These are phyloP conservation scores for Gamarada debralockiae DNA, from an alignment of 495 filamentous ascomycete genomes.

Conservation along the genomic window DNA sequence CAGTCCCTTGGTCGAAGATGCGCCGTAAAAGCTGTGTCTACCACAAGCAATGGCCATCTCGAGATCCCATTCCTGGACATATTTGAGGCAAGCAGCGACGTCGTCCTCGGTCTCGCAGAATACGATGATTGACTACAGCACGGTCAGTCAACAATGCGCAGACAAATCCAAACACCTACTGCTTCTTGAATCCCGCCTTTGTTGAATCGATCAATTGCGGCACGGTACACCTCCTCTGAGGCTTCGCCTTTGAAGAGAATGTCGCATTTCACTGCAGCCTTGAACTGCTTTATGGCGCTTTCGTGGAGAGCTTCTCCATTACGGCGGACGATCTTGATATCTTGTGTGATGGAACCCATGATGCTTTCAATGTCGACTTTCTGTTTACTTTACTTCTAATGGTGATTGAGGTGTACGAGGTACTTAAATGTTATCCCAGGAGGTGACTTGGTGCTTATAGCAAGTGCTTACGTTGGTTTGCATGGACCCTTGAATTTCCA, in stretches of 20 bases:
- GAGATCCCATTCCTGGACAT: neutral
- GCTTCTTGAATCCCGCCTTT: conserved; percentile 13
- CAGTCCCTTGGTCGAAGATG: neutral
- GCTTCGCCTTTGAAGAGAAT: conserved; percentile 8
- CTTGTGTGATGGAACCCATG: too few relatives aligned
- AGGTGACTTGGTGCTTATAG: too few relatives aligned
- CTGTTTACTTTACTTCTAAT: too few relatives aligned
- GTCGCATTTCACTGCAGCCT: conserved; percentile 1
- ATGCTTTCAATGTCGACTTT: too few relatives aligned
- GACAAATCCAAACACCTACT: too few relatives aligned
- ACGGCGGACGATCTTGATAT: too few relatives aligned
- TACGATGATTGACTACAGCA: neutral
- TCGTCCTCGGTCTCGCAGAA: neutral
- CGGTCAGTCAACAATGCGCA: too few relatives aligned
- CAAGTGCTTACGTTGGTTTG: too few relatives aligned
- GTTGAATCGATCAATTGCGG: conserved; percentile 15
- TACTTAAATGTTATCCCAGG: too few relatives aligned
- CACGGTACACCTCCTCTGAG: conserved; percentile 6
- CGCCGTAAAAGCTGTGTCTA: neutral
- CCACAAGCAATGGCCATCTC: neutral
- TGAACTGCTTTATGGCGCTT: conserved; percentile 9
- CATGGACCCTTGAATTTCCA: too few relatives aligned
- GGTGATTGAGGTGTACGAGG: too few relatives aligned
- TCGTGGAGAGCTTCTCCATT: neutral
- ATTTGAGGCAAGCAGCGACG: neutral